Base-by-base conservation (phyloP, 169 alveolate species). In the Cryptosporidium muris region DNA sequence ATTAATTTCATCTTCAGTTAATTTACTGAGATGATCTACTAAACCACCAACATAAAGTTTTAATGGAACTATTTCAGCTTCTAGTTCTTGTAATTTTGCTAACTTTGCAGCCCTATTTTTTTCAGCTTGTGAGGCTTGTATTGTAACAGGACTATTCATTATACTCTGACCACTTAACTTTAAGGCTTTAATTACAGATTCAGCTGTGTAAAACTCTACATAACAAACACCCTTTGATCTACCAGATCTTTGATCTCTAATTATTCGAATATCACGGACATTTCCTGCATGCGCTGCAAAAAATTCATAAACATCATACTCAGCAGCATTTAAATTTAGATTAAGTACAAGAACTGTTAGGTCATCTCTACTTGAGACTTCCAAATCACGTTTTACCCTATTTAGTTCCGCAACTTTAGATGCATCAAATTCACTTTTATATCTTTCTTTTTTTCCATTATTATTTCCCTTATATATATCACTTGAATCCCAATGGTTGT, bases 51-150 rank as follows among this genome's bases (percentile, higher is more conserved):
- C 97, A 80, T 91, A 94, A 42, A 98, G 91, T 82, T 92, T 82
- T 82, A 92, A 88, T 42, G 98, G 98, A n/a, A 91, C 93, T 89
- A 93, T 95, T 47, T 92, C 93, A 12, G 94, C 97, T 82, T 93
- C 94, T 81, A 94, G 91, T 81, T 91, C 92, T 58, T 63, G 93
- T 88, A 81, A 88, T 89, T 95, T 97, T 25, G 96, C 96, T 1
- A 98, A 99, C 48, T 94, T 92, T 5, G 99, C 99, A 43, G 98
- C 98, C 65, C 99, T 91, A 90, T 98, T 98, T 90, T 97, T 98
- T 90, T 98, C 99, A 2, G 99, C 99, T 92, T 96, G 98, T 37
- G 99, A 96, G 16, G 99, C 95, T 82, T 96, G 96, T 40, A 97
- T 96, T 38, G 93, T 92, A 4, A 94, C 66, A 2, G 98, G 95